Conservation (phyloP, 2,329 filamentous ascomycete genomes). For the Xylariaceae sp. region DNA sequence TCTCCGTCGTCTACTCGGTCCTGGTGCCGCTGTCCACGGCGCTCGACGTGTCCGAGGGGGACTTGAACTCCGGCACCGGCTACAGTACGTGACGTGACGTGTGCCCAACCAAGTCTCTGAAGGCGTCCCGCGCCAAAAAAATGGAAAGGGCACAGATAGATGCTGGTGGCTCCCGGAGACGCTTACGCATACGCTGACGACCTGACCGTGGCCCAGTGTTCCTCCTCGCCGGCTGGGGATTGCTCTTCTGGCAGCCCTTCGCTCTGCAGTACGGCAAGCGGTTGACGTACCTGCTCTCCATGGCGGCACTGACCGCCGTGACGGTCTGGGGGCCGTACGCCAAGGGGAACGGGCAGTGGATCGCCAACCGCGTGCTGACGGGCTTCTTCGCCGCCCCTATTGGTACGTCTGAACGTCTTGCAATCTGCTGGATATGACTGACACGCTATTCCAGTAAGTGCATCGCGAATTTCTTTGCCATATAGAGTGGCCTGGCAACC, state of each 20-base stretch:
- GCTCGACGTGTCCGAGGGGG: conserved; percentile 15
- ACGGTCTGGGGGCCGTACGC: conserved; percentile 32
- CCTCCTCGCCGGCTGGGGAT: conserved; percentile 36
- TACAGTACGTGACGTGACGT: no score
- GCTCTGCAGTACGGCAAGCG: conserved; percentile 38
- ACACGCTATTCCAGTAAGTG: no score
- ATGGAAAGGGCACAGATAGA: no score
- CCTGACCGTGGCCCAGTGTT: no score
- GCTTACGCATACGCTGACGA: no score
- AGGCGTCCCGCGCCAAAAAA: no score
- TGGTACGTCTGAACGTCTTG: no score
- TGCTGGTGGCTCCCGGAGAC: no score
- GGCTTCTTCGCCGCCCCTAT: conserved; percentile 38
- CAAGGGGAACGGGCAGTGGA: conserved; percentile 33
- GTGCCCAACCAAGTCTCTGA: no score
- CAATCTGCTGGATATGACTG: no score
- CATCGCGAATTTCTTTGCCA: no score
- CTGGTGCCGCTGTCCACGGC: conserved; percentile 21
- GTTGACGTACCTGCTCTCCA: conserved; percentile 30
- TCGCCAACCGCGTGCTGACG: conserved; percentile 35
- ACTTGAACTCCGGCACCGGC: conserved; percentile 24
- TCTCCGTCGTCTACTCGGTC: conserved; percentile 23
- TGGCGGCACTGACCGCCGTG: conserved; percentile 24
- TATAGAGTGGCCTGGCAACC: no score
- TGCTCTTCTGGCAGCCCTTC: conserved; percentile 41